Evolutionary conservation across 805 yeast genomes (phyloP).

Genomic region (Dipodascus albidus): DNA sequence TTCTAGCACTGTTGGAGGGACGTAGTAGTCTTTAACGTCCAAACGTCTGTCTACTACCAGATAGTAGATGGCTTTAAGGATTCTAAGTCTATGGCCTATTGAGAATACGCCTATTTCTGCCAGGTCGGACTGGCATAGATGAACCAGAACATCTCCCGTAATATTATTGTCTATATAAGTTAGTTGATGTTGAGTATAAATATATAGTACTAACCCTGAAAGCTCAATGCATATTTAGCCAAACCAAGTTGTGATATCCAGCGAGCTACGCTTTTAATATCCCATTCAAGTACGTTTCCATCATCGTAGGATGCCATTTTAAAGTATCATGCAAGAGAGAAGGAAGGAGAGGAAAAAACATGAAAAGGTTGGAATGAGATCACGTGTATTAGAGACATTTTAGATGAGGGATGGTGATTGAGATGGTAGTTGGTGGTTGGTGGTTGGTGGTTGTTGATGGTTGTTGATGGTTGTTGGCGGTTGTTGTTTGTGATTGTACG

Average conservation of each 20-base stretch:
- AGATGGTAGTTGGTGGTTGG: too few species aligned
- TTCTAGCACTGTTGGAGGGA: slow-evolving; percentile 24
- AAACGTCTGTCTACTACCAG: slow-evolving; percentile 28
- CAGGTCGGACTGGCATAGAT: slow-evolving; percentile 57
- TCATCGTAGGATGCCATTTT: not conserved
- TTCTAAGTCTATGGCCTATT: slow-evolving; percentile 42
- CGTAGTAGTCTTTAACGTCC: slow-evolving; percentile 17
- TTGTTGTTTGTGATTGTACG: too few species aligned
- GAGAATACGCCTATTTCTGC: slow-evolving; percentile 55
- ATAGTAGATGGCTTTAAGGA: slow-evolving; percentile 50
- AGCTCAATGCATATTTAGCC: slow-evolving; percentile 13
- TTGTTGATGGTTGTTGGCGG: too few species aligned
- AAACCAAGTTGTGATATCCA: slow-evolving; percentile 16
- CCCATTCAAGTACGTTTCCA: slow-evolving; percentile 15
- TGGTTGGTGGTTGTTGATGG: too few species aligned
- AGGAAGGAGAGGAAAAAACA: not conserved
- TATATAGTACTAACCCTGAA: slow-evolving; percentile 5
- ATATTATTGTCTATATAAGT: slow-evolving; percentile 46
- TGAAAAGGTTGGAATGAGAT: not conserved
- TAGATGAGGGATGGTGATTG: too few species aligned
- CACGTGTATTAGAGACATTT: too few species aligned
- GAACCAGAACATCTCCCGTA: slow-evolving; percentile 62
- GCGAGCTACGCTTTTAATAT: slow-evolving; percentile 11
- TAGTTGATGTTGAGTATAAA: not conserved
- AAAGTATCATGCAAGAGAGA: not conserved